These are phyloP conservation scores for Pseudogymnoascus sp. DNA, from an alignment of 2,329 filamentous ascomycete species.

Conservation along the genomic window DNA sequence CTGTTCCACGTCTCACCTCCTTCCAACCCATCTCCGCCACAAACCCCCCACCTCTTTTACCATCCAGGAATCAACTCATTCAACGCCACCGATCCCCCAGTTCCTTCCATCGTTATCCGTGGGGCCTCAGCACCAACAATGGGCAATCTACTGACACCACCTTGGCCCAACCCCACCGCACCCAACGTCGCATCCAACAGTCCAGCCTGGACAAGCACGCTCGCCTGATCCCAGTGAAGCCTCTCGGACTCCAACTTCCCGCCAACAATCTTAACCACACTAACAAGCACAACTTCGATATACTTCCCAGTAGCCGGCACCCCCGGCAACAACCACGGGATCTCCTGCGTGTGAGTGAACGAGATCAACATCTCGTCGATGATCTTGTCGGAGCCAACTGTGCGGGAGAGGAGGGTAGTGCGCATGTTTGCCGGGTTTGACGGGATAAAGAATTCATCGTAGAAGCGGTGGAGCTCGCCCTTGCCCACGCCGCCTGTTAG, in stretches of 20 bases:
- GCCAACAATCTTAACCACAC: conserved; percentile 56
- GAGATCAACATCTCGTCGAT: conserved; percentile 55
- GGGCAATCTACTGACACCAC: conserved; percentile 14
- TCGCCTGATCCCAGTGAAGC: conserved; percentile 62
- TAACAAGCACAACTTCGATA: conserved; percentile 49
- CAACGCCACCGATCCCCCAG: not conserved
- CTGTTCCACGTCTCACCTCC: not conserved
- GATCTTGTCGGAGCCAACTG: conserved; percentile 56
- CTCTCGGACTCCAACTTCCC: conserved; percentile 60
- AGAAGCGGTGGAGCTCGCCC: conserved; percentile 53
- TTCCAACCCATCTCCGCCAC: not conserved
- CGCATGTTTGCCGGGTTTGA: conserved; percentile 53
- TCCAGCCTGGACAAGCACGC: conserved; percentile 54
- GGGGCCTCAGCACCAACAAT: conserved; percentile 20
- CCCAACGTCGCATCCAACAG: conserved; percentile 33
- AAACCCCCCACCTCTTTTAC: not conserved
- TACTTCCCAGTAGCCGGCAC: conserved; percentile 48
- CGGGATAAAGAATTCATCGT: conserved; percentile 57
- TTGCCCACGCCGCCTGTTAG: conserved; percentile 57
- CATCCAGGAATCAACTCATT: conserved; percentile 1
- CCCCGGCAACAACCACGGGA: conserved; percentile 56
- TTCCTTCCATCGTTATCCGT: not conserved
- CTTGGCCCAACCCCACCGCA: conserved; percentile 13
- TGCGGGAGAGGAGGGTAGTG: conserved; percentile 57
- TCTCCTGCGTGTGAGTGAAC: conserved; percentile 49